These are phyloP conservation scores for Rheum nobile DNA, from an alignment of 148 eudicot genomes.

Conservation along the genomic window DNA sequence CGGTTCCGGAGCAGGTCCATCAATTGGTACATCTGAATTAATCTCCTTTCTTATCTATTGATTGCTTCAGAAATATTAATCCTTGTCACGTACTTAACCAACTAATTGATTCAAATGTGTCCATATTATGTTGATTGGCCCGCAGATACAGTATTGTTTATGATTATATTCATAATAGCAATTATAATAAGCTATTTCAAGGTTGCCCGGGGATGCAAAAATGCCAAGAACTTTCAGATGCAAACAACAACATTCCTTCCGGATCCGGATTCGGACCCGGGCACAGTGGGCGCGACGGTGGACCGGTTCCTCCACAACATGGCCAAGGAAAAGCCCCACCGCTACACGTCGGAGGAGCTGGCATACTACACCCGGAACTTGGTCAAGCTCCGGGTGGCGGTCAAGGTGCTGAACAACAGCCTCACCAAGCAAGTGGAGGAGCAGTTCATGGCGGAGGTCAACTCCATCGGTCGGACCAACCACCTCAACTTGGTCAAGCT, in stretches of 20 bases:
- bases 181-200: background rate
- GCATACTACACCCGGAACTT: conserved; percentile 13
- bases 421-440: conserved; percentile 16
- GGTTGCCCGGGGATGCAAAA: background rate
- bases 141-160: background rate
- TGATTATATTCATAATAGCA: background rate
- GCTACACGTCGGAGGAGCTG: conserved; percentile 17
- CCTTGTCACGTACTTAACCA: no score
- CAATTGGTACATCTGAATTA: no score
- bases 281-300: conserved; percentile 10
- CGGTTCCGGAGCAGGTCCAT: background rate
- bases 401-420: conserved; percentile 19
- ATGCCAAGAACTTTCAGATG: background rate
- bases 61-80: no score
- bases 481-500: conserved; percentile 21
- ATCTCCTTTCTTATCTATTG: no score
- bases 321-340: conserved; percentile 23
- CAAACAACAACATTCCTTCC: no score
- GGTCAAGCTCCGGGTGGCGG: conserved; percentile 11
- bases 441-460: conserved; percentile 27
- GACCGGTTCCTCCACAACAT: conserved; percentile 22
- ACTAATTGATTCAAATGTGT: no score
- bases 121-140: no score
- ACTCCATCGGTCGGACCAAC: conserved; percentile 20
- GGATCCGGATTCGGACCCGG: background rate